Conservation (phyloP, 108 stramenopile species). For the Skeletonema tropicum region DNA sequence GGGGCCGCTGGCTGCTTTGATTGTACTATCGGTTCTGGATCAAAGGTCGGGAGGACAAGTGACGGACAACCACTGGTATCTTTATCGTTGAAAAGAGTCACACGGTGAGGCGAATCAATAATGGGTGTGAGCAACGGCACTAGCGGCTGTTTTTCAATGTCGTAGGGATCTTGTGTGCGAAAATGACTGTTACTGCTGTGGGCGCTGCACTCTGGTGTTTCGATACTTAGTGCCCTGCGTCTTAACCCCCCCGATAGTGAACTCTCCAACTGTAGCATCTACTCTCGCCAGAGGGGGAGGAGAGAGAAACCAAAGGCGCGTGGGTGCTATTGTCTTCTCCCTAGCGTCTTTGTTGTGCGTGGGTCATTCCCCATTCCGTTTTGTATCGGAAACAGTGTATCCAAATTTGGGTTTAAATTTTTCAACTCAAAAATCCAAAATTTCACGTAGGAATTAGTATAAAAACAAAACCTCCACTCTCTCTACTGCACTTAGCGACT, state of each 20-base stretch:
- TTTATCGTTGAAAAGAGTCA: neutral
- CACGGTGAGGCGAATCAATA: neutral
- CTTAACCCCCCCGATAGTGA: neutral
- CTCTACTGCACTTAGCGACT: too few species aligned
- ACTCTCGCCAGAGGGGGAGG: too few species aligned
- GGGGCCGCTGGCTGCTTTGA: neutral
- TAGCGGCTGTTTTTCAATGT: neutral
- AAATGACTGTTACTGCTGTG: neutral
- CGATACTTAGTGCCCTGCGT: neutral
- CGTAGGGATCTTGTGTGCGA: neutral
- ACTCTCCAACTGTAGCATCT: too few species aligned
- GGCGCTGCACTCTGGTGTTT: neutral
- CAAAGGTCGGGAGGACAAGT: neutral
- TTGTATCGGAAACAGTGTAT: too few species aligned
- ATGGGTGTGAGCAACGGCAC: neutral
- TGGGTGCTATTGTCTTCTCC: too few species aligned
- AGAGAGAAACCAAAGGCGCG: too few species aligned
- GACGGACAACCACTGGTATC: neutral
- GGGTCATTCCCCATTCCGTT: too few species aligned
- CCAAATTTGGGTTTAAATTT: too few species aligned
- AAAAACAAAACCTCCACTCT: neutral
- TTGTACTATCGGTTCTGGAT: neutral
- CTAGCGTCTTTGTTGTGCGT: too few species aligned
- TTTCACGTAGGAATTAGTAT: too few species aligned
- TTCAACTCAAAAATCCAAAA: too few species aligned